These are phyloP conservation scores for Chlamydomonas eustigma DNA, from an alignment of 139 green algal species.

Conservation along the genomic window DNA sequence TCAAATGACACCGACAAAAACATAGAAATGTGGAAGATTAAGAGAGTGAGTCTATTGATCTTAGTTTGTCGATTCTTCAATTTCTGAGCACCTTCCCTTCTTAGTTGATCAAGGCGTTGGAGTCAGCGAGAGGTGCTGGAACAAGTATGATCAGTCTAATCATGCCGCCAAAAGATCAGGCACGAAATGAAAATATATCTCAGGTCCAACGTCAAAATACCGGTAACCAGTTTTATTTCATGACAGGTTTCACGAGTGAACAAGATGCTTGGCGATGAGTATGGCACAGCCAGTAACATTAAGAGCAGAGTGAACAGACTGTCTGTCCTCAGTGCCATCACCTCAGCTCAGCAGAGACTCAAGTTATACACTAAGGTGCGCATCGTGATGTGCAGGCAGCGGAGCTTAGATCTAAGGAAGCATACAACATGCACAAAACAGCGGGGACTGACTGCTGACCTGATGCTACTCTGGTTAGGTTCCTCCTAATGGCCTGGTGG, in stretches of 20 bases:
- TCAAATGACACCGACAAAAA: conserved; percentile 66
- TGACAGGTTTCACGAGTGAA: conserved; percentile 74
- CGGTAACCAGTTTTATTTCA: neutral
- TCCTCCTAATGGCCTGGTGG: conserved; percentile 91
- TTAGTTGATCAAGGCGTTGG: conserved; percentile 87
- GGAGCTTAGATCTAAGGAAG: neutral
- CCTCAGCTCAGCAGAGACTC: conserved; percentile 91
- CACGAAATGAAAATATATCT: too few relatives aligned
- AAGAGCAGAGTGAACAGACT: conserved; percentile 97
- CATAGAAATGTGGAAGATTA: conserved; percentile 93
- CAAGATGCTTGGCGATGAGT: conserved; percentile 98
- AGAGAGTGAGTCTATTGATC: conserved; percentile 60
- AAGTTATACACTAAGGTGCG: conserved; percentile 92
- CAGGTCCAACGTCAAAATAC: conserved; percentile 1
- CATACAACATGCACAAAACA: neutral
- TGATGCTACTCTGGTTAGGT: conserved; percentile 51
- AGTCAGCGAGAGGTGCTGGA: conserved; percentile 86
- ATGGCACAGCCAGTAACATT: conserved; percentile 98
- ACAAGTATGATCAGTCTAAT: conserved; percentile 99
- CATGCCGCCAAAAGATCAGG: conserved; percentile 97
- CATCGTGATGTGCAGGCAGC: neutral
- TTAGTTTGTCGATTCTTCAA: neutral
- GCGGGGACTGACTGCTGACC: too few relatives aligned
- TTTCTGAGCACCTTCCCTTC: neutral
- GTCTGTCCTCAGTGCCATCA: conserved; percentile 97